These are phyloP conservation scores for Talaromyces funiculosus DNA, from an alignment of 2,329 filamentous ascomycete species.

Conservation along the genomic window DNA sequence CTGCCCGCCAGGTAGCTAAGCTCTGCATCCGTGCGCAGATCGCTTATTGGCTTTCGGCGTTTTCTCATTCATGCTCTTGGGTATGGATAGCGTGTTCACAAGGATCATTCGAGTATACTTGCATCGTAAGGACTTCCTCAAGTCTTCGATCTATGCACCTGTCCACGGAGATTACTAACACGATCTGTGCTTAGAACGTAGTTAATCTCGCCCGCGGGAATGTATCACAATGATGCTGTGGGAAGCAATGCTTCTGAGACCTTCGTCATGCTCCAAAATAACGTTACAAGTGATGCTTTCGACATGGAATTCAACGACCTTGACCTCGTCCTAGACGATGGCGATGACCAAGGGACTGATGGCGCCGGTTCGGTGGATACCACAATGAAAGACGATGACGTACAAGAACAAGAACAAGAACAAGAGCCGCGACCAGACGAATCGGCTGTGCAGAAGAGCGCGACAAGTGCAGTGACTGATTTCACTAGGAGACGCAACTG, in stretches of 20 bases:
- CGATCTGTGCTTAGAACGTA: not conserved
- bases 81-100: not conserved
- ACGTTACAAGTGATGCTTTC: not conserved
- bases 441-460: slow-evolving; percentile 1
- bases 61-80: not conserved
- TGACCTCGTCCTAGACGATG: slow-evolving; percentile 10
- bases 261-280: not conserved
- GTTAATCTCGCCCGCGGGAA: not conserved
- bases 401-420: slow-evolving; percentile 9
- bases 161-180: not conserved
- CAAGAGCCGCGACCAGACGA: slow-evolving; percentile 1
- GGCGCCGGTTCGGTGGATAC: not conserved
- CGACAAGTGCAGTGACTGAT: slow-evolving; percentile 54
- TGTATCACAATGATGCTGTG: slow-evolving; percentile 8
- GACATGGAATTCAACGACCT: slow-evolving; percentile 10
- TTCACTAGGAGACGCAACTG: slow-evolving; percentile 68
- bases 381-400: slow-evolving; percentile 2
- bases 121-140: not conserved
- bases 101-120: not conserved
- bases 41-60: not conserved
- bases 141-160: not conserved
- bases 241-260: not conserved
- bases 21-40: slow-evolving; percentile 5
- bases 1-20: slow-evolving; percentile 1
- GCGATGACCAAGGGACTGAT: slow-evolving; percentile 6